Base-by-base conservation (phyloP, 2,329 filamentous ascomycete species). In the Scolecobasidium constrictum region DNA sequence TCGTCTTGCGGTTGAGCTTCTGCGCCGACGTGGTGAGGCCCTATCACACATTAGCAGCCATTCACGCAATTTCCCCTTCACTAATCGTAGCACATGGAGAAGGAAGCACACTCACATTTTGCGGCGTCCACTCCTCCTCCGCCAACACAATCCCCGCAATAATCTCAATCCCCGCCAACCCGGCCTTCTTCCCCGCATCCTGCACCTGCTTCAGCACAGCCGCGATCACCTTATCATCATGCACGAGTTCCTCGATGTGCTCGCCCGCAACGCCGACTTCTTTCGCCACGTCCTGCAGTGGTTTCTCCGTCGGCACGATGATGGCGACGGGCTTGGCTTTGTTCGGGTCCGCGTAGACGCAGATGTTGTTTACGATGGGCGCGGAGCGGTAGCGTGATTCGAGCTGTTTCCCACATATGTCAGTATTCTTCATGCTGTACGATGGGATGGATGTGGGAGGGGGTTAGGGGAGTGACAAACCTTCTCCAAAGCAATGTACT, bases 401-500 rank as follows among this genome's bases (percentile, higher is more conserved):
- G 46, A 96, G 78, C 70, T 88, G 46, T 19, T n/a, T n/a, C n/a
- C n/a, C n/a, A n/a, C n/a, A n/a, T n/a, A n/a, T n/a, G n/a, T n/a
- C 21, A 7, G 18, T 34, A 22, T 44, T 42, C 33, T 37, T 17
- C 11, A 12, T 22, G 11, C 31, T 7, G 11, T 11, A 9, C 37
- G 9, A 22, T 11, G 7, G 7, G 7, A 28, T 7, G 16, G 20
- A 9, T 35, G 11, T 40, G 11, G 11, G 20, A 17, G 16, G 35
- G 35, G 11, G 17, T 37, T 13, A 9, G 35, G 11, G 9, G 17
- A 9, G 18, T 15, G 31, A 37, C 46, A 40, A 39, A 57, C 55
- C 63, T 82, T 95, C 69, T 96, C 90, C 3, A 98, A 75, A 17
- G 90, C 92, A 60, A 96, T 93, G 64, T 96, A 96, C 71, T 96